Evolutionary conservation across 2,329 filamentous ascomycete species (phyloP), one percentile per base, ranked within the genome.

Genomic region (Ophiosphaerella herpotricha): DNA sequence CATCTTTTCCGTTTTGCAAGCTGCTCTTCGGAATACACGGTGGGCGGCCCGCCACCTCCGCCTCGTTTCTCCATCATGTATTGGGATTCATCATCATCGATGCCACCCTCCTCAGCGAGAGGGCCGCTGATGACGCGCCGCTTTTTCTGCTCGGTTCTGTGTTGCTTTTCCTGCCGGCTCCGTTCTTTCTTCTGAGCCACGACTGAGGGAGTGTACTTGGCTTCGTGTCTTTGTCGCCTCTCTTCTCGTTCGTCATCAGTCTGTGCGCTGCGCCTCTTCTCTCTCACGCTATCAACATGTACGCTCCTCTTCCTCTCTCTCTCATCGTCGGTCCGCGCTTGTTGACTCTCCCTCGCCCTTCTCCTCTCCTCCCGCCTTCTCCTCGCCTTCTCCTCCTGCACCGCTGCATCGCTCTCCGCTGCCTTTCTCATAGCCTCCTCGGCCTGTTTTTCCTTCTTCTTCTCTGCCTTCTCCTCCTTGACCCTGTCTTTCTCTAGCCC

Each of bases 71-170:
- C 70, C 53, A 74, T 73, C 61, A 73, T 71, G 43, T 70, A 70
- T 29, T 65, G 62, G 38, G 73, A 71, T 43, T 77, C 73, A 4
- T 73, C 72, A 31, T 78, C 71, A 46, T 76, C 75, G 13, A 71
- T 61, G n/a, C 70, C 75, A 13, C 70, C 71, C 45, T 77, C 71
- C 55, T 81, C 78, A 18, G 79, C 69, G 39, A 74, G 56, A 16
- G 78, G 76, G 0, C 78, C 78, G 56, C 78, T 81, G 23, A 77
- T 67, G 2, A 80, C 72, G 34, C 78, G 67, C 48, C 70, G 57
- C 49, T 74, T 74, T 50, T 68, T 72, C 51, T 64, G 54, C 57
- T 66, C 58, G 7, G 57, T 63, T 35, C 57, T 52, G 39, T 60
- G 53, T 64, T 74, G 60, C 52, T 63, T 71, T 46, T 61, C 65